Evolutionary conservation across 1,139 yeast genomes (phyloP).

Genomic region (Maudiozyma humilis): DNA sequence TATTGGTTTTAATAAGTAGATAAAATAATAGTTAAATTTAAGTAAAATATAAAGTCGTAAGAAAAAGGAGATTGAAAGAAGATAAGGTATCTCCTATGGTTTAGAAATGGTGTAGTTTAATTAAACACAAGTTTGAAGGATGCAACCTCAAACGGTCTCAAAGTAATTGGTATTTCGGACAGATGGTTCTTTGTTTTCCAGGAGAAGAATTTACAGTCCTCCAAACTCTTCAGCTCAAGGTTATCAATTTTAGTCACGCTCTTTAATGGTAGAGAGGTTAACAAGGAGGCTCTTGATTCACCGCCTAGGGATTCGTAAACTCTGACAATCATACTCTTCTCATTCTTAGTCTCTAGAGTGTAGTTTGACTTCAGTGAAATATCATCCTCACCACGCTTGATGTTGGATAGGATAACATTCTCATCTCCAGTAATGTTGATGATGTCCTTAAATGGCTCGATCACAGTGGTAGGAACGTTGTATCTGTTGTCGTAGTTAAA

Average conservation of each 20-base stretch:
- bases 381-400: constrained; percentile 88
- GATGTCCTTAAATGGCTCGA: constrained; percentile 66
- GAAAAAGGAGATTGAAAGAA: too few species aligned
- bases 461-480: constrained; percentile 45
- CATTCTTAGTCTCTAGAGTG: constrained; percentile 20
- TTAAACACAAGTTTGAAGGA: constrained; percentile 46
- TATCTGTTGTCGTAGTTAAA: constrained; percentile 54
- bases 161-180: constrained; percentile 38
- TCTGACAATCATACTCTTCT: constrained; percentile 56
- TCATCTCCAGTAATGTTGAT: constrained; percentile 55
- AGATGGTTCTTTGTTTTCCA: constrained; percentile 26
- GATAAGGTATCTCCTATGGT: too few species aligned
- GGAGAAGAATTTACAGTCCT: constrained; percentile 30
- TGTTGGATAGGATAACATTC: constrained; percentile 60
- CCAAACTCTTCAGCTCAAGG: constrained; percentile 50
- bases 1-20: too few species aligned
- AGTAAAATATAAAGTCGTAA: too few species aligned
- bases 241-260: constrained; percentile 56
- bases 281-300: constrained; percentile 44
- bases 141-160: constrained; percentile 74
- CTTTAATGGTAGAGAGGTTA: constrained; percentile 37
- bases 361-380: constrained; percentile 38
- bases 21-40: too few species aligned
- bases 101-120: too few species aligned
- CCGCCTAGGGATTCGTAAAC: constrained; percentile 88